Base-by-base conservation (phyloP, 805 yeast species). In the Scheffersomyces ergatensis region DNA sequence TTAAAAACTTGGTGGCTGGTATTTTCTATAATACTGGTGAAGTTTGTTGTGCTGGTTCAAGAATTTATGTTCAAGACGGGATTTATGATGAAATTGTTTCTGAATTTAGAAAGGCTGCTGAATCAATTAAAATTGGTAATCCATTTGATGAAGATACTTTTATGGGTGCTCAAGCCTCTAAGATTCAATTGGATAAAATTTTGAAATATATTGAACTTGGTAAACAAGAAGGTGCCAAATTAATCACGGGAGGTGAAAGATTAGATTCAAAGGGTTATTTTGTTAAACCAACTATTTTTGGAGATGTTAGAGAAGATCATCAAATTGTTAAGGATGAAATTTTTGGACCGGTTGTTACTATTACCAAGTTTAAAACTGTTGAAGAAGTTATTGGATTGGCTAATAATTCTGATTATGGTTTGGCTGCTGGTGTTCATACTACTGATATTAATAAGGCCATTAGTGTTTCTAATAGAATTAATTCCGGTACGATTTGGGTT, bases 11-110 rank as follows among this genome's bases (percentile, higher is more conserved):
- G 51, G 76, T 85, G 43, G 62, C 76, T 42, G 97, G 96, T 65
- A 89, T 90, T 58, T 88, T 83, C 76, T 88, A 78, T 78, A 90
- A 90, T 76, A 83, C 90, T 58, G 98, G 98, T 69, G 96, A 92
- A 72, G 90, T 88, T 43, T 90, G 98, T 71, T 85, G 89, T 59
- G 97, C 97, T 27, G 95, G 96, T 50, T 89, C 97, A 42, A 82
- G 98, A 68, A 71, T 89, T 50, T 86, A 88, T 62, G 84, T 90
- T 45, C 96, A 90, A 67, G 95, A 85, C 49, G 77, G 79, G 27
- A 74, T 89, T 53, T 87, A 90, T 67, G 96, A 90, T 49, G 74
- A 83, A 63, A 78, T 89, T 48, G 62, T 89, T 43, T 74, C 68
- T 26, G 82, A 74, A 49, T 79, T 86, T 60, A 80, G 79, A 61